Percentiles rank a stretch among this genome's conserved stretches.
Evolutionary conservation across 164 flowering plant species (phyloP).

Genomic region (Kalanchoe fedtschenkoi): DNA sequence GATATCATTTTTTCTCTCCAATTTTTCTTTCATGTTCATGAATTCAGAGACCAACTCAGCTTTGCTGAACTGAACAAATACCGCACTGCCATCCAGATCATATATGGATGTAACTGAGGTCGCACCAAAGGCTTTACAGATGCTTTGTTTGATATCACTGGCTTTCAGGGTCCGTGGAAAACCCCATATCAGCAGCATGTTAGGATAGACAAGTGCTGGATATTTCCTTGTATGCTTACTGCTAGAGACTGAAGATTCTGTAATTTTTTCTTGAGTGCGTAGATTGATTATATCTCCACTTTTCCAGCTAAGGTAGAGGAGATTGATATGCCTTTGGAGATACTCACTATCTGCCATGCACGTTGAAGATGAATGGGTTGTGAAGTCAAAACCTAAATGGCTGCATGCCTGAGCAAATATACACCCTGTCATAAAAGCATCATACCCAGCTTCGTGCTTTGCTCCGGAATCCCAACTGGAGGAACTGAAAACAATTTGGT

Average conservation of each 20-base stretch:
- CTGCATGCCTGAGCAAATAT: slow-evolving; percentile 77
- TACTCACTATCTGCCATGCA: slow-evolving; percentile 30
- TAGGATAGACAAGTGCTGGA: slow-evolving; percentile 28
- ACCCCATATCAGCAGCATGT: slow-evolving; percentile 69
- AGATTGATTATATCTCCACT: slow-evolving; percentile 57
- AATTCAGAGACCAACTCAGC: slow-evolving; percentile 50
- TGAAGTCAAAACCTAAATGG: slow-evolving; percentile 54
- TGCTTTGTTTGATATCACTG: slow-evolving; percentile 40
- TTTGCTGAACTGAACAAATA: slow-evolving; percentile 65
- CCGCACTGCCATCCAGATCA: slow-evolving; percentile 67
- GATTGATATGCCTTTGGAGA: slow-evolving; percentile 57
- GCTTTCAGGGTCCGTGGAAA: slow-evolving; percentile 48
- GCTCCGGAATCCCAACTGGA: slow-evolving; percentile 81
- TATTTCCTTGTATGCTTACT: slow-evolving; percentile 14
- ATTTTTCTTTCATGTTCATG: slow-evolving; percentile 42
- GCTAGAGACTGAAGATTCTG: slow-evolving; percentile 15
- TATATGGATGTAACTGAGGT: slow-evolving; percentile 43
- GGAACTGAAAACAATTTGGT: slow-evolving; percentile 39
- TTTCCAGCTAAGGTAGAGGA: slow-evolving; percentile 65
- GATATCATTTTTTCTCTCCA: slow-evolving; percentile 39
- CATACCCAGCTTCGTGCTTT: slow-evolving; percentile 97
- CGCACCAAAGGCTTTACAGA: slow-evolving; percentile 52
- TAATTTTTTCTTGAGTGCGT: slow-evolving; percentile 31
- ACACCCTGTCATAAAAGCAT: slow-evolving; percentile 98
- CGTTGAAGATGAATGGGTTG: slow-evolving; percentile 14